A percentile compares a stretch with the other conserved stretches of the same genome.
Evolutionary conservation across 2,329 filamentous ascomycete species (phyloP).

Genomic region (Paraphaeosphaeria minitans): DNA sequence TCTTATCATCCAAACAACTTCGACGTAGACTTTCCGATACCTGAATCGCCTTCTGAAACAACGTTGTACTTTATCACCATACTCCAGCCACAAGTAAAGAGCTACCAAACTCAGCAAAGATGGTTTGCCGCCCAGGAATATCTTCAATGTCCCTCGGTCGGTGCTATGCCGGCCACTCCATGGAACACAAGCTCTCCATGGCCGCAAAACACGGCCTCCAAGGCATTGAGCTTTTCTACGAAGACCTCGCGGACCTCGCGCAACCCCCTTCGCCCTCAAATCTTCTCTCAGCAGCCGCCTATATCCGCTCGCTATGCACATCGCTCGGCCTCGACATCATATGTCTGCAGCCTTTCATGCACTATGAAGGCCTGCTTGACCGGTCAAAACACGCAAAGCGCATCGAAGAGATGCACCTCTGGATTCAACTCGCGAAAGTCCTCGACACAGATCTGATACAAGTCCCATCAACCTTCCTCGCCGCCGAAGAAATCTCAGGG

Average conservation of each 20-base stretch:
- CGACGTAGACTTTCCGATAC: background rate
- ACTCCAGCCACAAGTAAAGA: background rate
- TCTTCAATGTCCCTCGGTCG: constrained; percentile 79
- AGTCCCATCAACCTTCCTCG: constrained; percentile 73
- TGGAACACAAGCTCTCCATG: constrained; percentile 70
- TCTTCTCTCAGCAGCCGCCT: constrained; percentile 62
- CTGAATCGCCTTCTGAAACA: background rate
- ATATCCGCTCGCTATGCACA: constrained; percentile 63
- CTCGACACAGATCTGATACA: constrained; percentile 74
- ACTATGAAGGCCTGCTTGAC: constrained; percentile 76
- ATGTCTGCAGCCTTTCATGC: constrained; percentile 76
- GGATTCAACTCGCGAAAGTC: constrained; percentile 69
- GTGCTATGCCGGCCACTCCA: constrained; percentile 67
- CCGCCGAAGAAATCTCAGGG: constrained; percentile 55
- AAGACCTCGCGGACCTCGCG: constrained; percentile 71
- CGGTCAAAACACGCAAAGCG: constrained; percentile 61
- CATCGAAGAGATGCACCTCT: constrained; percentile 68
- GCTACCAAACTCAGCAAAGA: constrained; percentile 26
- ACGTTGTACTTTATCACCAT: background rate
- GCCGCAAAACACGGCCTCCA: constrained; percentile 68
- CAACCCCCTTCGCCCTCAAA: constrained; percentile 50
- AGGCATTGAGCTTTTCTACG: constrained; percentile 78
- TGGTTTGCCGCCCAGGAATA: constrained; percentile 68
- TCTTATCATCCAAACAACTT: background rate
- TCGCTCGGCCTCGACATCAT: constrained; percentile 63